These are phyloP conservation scores for Debaryomyces nepalensis DNA, from an alignment of 1,139 yeast species.

Conservation along the genomic window DNA sequence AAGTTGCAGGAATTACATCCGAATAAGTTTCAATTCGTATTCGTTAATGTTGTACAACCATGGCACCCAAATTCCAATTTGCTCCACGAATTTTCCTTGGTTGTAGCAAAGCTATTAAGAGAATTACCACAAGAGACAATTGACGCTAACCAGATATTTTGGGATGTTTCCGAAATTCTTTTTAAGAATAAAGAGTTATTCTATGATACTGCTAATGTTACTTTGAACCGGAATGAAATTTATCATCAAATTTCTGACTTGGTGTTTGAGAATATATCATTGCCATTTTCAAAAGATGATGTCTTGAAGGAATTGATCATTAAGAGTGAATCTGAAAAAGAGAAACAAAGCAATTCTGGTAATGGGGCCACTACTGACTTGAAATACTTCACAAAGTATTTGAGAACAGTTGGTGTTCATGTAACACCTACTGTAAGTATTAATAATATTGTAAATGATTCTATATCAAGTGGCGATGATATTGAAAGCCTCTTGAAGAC, in stretches of 20 bases:
- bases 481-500: conserved; percentile 36
- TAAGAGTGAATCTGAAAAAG: conserved; percentile 23
- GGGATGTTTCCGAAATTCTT: conserved; percentile 62
- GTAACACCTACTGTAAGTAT: conserved; percentile 82
- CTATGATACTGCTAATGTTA: conserved; percentile 64
- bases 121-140: conserved; percentile 25
- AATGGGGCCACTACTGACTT: conserved; percentile 63
- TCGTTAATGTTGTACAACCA: conserved; percentile 76
- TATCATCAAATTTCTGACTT: conserved; percentile 59
- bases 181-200: conserved; percentile 58
- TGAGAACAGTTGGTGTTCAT: conserved; percentile 80
- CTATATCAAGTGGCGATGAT: conserved; percentile 45
- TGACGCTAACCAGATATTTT: conserved; percentile 48
- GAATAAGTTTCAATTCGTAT: conserved; percentile 57
- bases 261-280: conserved; percentile 41
- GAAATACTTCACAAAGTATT: conserved; percentile 73
- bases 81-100: conserved; percentile 74
- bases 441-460: conserved; percentile 60
- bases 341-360: conserved; percentile 55
- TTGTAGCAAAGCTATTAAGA: conserved; percentile 64
- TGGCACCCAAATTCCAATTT: conserved; percentile 81
- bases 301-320: conserved; percentile 41
- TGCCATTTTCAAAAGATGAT: conserved; percentile 43
- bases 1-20: conserved; percentile 50
- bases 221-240: conserved; percentile 59